These are phyloP conservation scores for Daldinia sp. DNA, from an alignment of 2,329 filamentous ascomycete species.

Conservation along the genomic window DNA sequence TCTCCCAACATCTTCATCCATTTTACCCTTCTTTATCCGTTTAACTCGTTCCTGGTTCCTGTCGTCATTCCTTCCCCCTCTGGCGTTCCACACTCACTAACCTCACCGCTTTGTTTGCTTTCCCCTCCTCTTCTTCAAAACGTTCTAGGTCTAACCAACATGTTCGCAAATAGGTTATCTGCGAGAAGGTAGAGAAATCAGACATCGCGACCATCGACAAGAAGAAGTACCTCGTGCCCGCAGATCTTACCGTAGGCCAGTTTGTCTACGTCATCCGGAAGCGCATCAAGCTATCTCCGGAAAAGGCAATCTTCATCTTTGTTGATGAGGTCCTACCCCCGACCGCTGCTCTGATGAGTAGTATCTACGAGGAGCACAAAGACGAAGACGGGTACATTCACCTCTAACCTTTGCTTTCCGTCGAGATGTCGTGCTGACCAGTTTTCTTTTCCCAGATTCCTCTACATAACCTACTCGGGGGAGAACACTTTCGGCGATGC, in stretches of 20 bases:
- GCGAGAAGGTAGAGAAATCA: slow-evolving; percentile 99
- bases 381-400: slow-evolving; percentile 74
- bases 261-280: slow-evolving; percentile 99
- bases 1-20: not conserved
- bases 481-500: slow-evolving; percentile 94
- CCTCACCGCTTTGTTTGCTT: slow-evolving; percentile 27
- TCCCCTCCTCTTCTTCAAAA: not conserved
- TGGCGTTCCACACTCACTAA: not conserved
- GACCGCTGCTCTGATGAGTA: slow-evolving; percentile 97
- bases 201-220: slow-evolving; percentile 99
- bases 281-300: slow-evolving; percentile 98
- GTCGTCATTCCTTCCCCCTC: not conserved
- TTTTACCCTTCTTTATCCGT: slow-evolving; percentile 56
- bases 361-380: slow-evolving; percentile 99
- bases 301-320: slow-evolving; percentile 99
- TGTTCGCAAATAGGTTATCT: slow-evolving; percentile 80
- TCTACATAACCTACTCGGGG: slow-evolving; percentile 99
- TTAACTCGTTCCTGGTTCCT: not conserved
- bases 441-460: slow-evolving; percentile 70
- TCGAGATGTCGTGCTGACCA: slow-evolving; percentile 30
- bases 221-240: slow-evolving; percentile 99
- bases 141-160: slow-evolving; percentile 41
- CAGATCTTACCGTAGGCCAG: slow-evolving; percentile 97
- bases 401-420: slow-evolving; percentile 13
- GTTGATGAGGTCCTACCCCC: slow-evolving; percentile 98